Evolutionary conservation across 345 rosid species (phyloP).

Genomic region (Citrus inodora): DNA sequence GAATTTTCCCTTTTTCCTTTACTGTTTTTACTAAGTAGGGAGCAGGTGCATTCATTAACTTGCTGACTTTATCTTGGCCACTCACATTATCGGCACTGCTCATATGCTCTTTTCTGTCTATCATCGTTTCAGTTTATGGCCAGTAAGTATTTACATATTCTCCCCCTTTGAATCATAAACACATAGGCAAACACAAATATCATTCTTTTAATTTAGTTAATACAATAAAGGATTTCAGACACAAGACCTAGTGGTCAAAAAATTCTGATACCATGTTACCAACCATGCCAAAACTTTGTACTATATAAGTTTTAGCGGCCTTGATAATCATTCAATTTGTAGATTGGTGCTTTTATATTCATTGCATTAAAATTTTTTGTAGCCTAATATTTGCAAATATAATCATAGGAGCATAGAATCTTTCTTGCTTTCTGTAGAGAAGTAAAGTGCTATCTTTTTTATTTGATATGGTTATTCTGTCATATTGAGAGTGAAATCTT

Average conservation of each 20-base stretch:
- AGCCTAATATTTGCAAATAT: neutral
- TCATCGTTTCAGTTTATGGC: constrained; percentile 41
- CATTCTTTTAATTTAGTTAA: neutral
- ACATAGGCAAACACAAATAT: neutral
- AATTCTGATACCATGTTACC: neutral
- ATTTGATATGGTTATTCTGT: neutral
- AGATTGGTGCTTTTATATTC: neutral
- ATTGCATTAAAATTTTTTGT: neutral
- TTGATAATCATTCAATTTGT: neutral
- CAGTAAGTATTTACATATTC: constrained; percentile 29
- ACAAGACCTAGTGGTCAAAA: neutral
- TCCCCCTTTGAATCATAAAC: neutral
- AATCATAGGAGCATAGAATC: neutral
- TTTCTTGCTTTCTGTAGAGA: neutral
- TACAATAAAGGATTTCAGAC: neutral
- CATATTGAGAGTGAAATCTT: neutral
- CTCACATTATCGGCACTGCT: constrained; percentile 47
- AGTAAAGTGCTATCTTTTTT: neutral
- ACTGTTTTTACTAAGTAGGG: constrained; percentile 31
- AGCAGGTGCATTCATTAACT: constrained; percentile 49
- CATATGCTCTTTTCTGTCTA: constrained; percentile 35
- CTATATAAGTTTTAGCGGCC: neutral
- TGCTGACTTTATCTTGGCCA: constrained; percentile 52
- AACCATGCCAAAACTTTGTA: neutral
- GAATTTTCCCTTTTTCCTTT: neutral